Conservation (phyloP, 2,329 filamentous ascomycete species). For the Pseudogymnoascus sp. region DNA sequence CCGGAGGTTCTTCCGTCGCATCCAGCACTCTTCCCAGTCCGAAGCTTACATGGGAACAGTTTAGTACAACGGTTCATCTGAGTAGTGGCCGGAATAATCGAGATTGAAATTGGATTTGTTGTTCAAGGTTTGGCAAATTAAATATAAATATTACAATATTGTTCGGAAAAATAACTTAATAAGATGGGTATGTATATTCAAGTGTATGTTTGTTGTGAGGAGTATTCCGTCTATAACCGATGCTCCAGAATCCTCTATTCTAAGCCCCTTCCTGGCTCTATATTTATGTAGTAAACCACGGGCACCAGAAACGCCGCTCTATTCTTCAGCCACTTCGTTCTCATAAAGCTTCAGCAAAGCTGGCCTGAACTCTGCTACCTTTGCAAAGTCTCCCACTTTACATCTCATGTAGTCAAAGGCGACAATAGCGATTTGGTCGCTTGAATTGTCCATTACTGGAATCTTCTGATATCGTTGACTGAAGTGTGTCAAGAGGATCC, state of each 20-base stretch:
- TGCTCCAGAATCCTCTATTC: background rate
- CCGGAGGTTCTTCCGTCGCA: background rate
- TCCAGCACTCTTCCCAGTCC: background rate
- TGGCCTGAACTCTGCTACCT: slow-evolving; percentile 54
- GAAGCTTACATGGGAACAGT: background rate
- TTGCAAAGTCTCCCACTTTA: slow-evolving; percentile 59
- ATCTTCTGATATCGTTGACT: slow-evolving; percentile 70
- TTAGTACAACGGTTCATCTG: background rate
- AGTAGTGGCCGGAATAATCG: background rate
- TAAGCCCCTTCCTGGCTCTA: background rate
- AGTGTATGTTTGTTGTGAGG: background rate
- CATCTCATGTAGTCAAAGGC: slow-evolving; percentile 76
- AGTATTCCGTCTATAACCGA: background rate
- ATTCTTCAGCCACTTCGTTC: slow-evolving; percentile 21
- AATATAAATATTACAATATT: background rate
- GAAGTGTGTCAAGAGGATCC: slow-evolving; percentile 87
- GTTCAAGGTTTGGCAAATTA: background rate
- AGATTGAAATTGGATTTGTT: background rate
- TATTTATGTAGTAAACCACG: background rate
- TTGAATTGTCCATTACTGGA: slow-evolving; percentile 31
- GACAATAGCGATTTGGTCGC: slow-evolving; percentile 57
- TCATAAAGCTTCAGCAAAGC: slow-evolving; percentile 51
- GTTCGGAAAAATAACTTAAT: background rate
- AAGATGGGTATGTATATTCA: background rate
- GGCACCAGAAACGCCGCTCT: background rate